A percentile compares a stretch with the other conserved stretches of the same genome.
Evolutionary conservation across 306 rosid species (phyloP).

Genomic region (Aeschynomene evenia): DNA sequence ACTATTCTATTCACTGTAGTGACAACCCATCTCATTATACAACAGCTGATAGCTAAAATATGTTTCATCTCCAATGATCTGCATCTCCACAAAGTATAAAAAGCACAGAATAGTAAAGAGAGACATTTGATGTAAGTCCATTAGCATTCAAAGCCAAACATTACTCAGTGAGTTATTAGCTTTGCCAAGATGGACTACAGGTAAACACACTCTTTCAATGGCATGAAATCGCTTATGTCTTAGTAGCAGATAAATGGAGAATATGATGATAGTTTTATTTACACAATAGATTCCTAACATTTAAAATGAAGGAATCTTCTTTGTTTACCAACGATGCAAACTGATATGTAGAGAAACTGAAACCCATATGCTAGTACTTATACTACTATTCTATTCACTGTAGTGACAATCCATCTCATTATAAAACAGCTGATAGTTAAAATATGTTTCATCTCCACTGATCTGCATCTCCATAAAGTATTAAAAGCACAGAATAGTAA

Average conservation of each 20-base stretch:
- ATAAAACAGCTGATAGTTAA: background rate
- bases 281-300: background rate
- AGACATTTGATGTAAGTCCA: slow-evolving; percentile 46
- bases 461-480: slow-evolving; percentile 40
- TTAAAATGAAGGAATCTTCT: background rate
- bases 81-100: slow-evolving; percentile 33
- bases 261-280: background rate
- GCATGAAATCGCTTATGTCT: background rate
- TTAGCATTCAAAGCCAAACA: slow-evolving; percentile 74
- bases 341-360: background rate
- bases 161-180: slow-evolving; percentile 45
- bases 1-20: background rate
- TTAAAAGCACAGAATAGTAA: slow-evolving; percentile 46
- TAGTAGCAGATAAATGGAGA: background rate
- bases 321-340: background rate
- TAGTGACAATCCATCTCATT: background rate
- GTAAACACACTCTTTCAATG: background rate
- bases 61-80: slow-evolving; percentile 52
- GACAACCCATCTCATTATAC: background rate
- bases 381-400: background rate
- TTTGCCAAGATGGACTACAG: slow-evolving; percentile 68
- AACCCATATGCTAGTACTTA: background rate
- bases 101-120: slow-evolving; percentile 50
- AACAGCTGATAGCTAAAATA: background rate
- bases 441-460: slow-evolving; percentile 48